Evolutionary conservation across 306 rosid species (phyloP), one percentile per base, ranked within the genome.

Genomic region (Acacia acuminata): DNA sequence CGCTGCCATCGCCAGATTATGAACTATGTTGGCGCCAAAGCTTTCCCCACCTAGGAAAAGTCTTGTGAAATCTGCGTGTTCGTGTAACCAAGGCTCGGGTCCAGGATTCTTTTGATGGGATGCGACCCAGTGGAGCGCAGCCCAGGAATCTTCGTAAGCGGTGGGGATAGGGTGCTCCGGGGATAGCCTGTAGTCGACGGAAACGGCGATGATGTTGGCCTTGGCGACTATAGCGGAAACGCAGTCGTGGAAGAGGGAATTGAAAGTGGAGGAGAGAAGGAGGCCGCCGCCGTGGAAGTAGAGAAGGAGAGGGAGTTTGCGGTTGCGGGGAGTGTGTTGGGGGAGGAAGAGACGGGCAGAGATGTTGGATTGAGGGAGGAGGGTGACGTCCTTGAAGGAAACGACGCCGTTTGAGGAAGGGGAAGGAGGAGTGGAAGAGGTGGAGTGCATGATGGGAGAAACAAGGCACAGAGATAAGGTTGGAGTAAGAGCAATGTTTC

Each of bases 341-440:
- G 63, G 63, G 63, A 56, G 24, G 63, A 56, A 56, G 25, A 56
- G 63, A 7, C 63, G 27, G 24, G 63, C 27, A n/a, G 27, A 56
- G 25, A 20, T 56, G 63, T 20, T 7, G 27, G 63, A 56, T 2
- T 56, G 27, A 56, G 63, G 63, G 63, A 56, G 63, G 63, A 56
- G 63, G 6, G 74, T 79, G n/a, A 86, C 14, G 74, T 88, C 91
- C 80, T 84, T 88, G 88, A 88, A 86, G 1, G 87, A 76, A n/a
- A 84, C 68, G 50, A 36, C n/a, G 2, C 51, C n/a, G 34, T 47
- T 19, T 36, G n/a, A 50, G 10, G 86, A 81, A 17, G 91, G 2
- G 58, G 60, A 16, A 19, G 60, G 8, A 25, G 25, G 79, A 16
- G 91, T 4, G 58, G 60, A 16, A 20, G 60, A 19, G 63, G 13